phyloP scores from a whole-genome alignment of 495 filamentous ascomycete species.

The Penicillium chermesinum region DNA sequence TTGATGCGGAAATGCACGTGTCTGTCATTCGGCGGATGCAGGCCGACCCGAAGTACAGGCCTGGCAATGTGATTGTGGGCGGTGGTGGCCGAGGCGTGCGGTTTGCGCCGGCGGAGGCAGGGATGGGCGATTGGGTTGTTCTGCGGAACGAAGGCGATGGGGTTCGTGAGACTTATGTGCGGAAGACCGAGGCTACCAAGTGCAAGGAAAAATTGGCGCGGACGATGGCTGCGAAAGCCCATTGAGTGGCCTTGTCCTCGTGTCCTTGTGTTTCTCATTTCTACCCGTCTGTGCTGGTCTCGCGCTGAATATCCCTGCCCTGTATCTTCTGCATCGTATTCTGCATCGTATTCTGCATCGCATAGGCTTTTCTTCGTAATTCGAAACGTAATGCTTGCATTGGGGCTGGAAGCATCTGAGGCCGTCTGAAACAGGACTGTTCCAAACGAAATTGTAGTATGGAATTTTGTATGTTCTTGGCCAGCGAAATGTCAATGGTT shows the following conservation, averaged over 20 bases:
- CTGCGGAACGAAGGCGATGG: constrained; percentile 57
- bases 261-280: not conserved
- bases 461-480: not conserved
- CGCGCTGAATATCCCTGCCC: not conserved
- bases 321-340: too few relatives aligned
- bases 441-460: constrained; percentile 8
- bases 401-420: constrained; percentile 6
- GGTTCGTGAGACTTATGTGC: constrained; percentile 59
- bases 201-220: constrained; percentile 13
- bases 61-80: constrained; percentile 76
- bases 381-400: not conserved
- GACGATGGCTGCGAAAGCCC: not conserved
- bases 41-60: constrained; percentile 58
- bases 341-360: too few relatives aligned
- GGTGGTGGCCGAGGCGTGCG: constrained; percentile 70
- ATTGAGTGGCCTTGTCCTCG: not conserved
- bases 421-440: constrained; percentile 12
- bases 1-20: constrained; percentile 63
- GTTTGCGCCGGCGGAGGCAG: constrained; percentile 53
- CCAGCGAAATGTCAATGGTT: too few relatives aligned
- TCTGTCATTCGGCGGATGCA: constrained; percentile 72
- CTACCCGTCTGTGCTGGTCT: not conserved
- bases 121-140: constrained; percentile 72
- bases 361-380: too few relatives aligned
- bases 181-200: constrained; percentile 29